Base-by-base conservation (phyloP, 192 early-diverging fungal species). In the Endogone sp. region DNA sequence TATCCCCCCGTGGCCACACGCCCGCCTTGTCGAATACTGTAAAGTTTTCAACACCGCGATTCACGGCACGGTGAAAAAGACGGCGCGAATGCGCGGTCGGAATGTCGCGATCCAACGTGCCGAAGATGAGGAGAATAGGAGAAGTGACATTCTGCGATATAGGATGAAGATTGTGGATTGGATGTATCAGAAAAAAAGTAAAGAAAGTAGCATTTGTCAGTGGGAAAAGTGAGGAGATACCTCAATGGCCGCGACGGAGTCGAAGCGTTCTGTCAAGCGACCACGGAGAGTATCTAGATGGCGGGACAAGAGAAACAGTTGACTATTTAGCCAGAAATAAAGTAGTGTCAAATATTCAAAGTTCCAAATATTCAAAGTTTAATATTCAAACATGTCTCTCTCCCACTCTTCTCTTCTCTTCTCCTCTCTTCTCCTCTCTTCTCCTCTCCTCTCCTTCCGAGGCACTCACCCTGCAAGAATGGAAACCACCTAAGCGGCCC, bases 161-260 rank as follows among this genome's bases (percentile, higher is more conserved):
- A 37, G 23, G 24, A 56, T 30, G 37, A 8, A 27, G 24, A n/a
- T n/a, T n/a, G n/a, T n/a, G n/a, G n/a, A n/a, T n/a, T n/a, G n/a
- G n/a, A n/a, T n/a, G n/a, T n/a, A n/a, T n/a, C n/a, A n/a, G n/a
- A n/a, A 26, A 62, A 23, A 60, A 20, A 55, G 62, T 21, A 58
- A 23, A 6, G 29, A n/a, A 23, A 64, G 31, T 57, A 58, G 3
- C 29, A 27, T 13, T 16, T 30, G 24, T 3, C 28, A 2, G 16
- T 0, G n/a, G 24, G 29, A 4, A 25, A 28, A 22, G 2, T 44
- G 63, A 2, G 31, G 30, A 49, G 0, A 22, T 74, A 74, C 76
- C 58, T 70, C 49, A 24, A 78, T 78, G 23, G 62, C 56, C 24
- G 76, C 70, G 9, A 74, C 30, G 21, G 76, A 78, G 56, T 78